A percentile compares a stretch with the other conserved stretches of the same genome.
Conservation (phyloP, 139 green algal species). For the Zygnema circumcarinatum region DNA sequence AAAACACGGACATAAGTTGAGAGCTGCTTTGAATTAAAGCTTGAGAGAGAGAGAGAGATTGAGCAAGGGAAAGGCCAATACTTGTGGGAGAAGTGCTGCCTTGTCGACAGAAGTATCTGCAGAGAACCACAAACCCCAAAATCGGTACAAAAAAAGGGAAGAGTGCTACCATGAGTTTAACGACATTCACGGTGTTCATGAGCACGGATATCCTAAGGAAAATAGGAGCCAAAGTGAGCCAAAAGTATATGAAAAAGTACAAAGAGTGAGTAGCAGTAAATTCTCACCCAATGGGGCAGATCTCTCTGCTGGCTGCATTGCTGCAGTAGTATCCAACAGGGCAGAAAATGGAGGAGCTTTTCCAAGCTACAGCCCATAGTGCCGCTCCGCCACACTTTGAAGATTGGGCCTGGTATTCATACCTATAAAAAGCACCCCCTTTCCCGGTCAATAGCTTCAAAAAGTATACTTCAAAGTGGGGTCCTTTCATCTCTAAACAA, state of each 20-base stretch:
- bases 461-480: no score
- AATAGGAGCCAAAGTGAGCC: no score
- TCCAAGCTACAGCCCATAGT: slow-evolving; percentile 26
- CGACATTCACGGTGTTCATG: no score
- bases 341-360: slow-evolving; percentile 36
- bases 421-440: slow-evolving; percentile 8
- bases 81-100: background rate
- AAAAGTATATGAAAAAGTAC: no score
- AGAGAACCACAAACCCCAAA: no score
- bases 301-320: slow-evolving; percentile 21
- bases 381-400: slow-evolving; percentile 29
- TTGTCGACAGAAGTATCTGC: background rate
- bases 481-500: no score
- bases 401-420: slow-evolving; percentile 27
- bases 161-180: no score
- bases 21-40: no score
- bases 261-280: no score
- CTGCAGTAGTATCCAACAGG: slow-evolving; percentile 31
- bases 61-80: background rate
- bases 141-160: background rate
- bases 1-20: no score
- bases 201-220: no score
- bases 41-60: background rate
- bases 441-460: background rate
- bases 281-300: no score